These are phyloP conservation scores for Beauveria bassiana DNA, from an alignment of 2,329 filamentous ascomycete species.

Conservation along the genomic window DNA sequence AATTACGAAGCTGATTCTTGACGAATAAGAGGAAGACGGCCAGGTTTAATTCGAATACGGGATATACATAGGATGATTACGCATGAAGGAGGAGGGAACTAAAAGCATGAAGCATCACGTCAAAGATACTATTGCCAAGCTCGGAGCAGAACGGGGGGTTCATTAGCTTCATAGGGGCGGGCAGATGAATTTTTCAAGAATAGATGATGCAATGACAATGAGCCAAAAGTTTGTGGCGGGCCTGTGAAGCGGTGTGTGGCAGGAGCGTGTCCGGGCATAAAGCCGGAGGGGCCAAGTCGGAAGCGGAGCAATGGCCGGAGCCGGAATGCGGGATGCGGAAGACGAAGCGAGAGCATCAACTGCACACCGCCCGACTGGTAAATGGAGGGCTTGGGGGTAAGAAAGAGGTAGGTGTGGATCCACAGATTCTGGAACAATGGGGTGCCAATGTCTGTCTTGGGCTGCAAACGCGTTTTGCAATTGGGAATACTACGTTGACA, in stretches of 20 bases:
- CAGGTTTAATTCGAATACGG: background rate
- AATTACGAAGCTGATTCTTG: conserved; percentile 76
- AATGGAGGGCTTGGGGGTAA: too few relatives aligned
- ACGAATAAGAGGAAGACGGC: conserved; percentile 18
- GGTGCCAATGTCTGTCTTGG: background rate
- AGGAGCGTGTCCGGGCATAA: background rate
- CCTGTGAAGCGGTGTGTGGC: background rate
- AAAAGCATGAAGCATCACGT: conserved; percentile 6
- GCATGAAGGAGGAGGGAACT: conserved; percentile 8
- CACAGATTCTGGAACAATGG: background rate
- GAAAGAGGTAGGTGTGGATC: too few relatives aligned
- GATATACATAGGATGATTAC: background rate
- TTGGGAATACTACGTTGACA: background rate
- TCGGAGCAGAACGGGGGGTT: background rate
- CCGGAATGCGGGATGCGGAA: background rate
- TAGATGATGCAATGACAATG: conserved; percentile 9
- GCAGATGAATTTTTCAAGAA: background rate
- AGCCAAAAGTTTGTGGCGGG: background rate
- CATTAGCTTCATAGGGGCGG: background rate
- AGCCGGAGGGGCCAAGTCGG: background rate
- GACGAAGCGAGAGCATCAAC: background rate
- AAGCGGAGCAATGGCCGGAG: conserved; percentile 7
- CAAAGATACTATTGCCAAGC: background rate
- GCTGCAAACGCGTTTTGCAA: background rate
- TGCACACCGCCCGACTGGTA: too few relatives aligned